Evolutionary conservation across 768 basidiomycete genomes (phyloP).

Genomic region (Lentinula boryana): DNA sequence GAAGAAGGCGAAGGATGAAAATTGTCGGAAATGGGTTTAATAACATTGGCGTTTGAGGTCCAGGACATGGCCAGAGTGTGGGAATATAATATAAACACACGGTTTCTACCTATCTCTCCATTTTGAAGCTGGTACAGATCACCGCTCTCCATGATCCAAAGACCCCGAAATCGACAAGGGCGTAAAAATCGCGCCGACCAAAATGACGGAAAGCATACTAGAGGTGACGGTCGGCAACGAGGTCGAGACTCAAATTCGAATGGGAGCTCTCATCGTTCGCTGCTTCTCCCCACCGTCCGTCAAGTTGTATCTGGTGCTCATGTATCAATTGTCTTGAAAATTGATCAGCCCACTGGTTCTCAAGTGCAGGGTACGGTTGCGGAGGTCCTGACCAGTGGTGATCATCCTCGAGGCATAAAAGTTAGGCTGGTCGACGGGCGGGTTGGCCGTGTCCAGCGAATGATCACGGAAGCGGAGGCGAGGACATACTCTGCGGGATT

Average conservation of each 20-base stretch:
- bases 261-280: background rate
- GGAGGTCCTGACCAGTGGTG: background rate
- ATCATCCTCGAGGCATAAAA: conserved; percentile 1
- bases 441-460: background rate
- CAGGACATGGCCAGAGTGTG: background rate
- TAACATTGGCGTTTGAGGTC: background rate
- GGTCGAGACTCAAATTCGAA: background rate
- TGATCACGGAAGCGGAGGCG: background rate
- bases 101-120: no score
- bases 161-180: conserved; percentile 1
- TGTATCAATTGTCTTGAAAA: conserved; percentile 1
- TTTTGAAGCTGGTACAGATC: no score
- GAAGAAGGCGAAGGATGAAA: background rate
- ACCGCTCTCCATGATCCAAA: background rate
- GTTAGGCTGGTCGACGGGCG: background rate
- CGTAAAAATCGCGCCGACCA: background rate
- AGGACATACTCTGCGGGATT: background rate
- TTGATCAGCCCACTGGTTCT: background rate
- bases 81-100: background rate
- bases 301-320: background rate
- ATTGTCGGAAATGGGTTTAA: background rate
- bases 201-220: background rate
- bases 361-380: conserved; percentile 1
- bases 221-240: background rate
- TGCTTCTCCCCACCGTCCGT: background rate